Evolutionary conservation across 345 rosid genomes (phyloP).

Genomic region (Gossypioides kirkii): DNA sequence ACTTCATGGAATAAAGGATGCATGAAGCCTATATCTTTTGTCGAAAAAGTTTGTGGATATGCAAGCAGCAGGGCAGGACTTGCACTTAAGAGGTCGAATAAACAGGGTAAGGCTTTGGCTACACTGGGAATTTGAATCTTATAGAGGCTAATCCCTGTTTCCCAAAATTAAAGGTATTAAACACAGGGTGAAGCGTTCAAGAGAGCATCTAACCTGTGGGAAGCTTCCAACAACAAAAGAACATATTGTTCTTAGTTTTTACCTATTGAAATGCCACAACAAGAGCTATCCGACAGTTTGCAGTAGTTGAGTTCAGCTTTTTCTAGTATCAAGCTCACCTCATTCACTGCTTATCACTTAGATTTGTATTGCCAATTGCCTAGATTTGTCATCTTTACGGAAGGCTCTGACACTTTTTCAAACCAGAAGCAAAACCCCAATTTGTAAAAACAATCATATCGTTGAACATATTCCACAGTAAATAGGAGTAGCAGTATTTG

Average conservation of each 20-base stretch:
- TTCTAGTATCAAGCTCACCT: constrained; percentile 13
- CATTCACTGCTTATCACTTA: constrained; percentile 17
- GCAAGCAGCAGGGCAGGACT: constrained; percentile 17
- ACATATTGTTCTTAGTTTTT: constrained; percentile 15
- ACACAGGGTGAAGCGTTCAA: no score
- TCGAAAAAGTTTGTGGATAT: no score
- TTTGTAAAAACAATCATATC: background rate
- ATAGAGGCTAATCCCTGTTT: constrained; percentile 10
- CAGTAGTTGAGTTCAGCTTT: constrained; percentile 34
- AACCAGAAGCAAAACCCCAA: background rate
- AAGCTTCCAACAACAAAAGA: constrained; percentile 41
- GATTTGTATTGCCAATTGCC: constrained; percentile 7
- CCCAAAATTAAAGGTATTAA: constrained; percentile 4
- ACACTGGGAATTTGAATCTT: constrained; percentile 29
- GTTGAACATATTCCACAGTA: no score
- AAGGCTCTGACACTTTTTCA: background rate
- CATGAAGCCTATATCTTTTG: no score
- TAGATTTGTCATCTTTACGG: background rate
- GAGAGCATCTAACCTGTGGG: constrained; percentile 29
- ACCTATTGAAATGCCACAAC: constrained; percentile 19
- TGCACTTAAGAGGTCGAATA: constrained; percentile 20
- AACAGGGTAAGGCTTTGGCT: constrained; percentile 23
- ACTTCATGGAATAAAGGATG: no score
- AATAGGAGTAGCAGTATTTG: background rate
- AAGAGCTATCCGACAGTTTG: constrained; percentile 39